Evolutionary conservation across 2,329 filamentous ascomycete species (phyloP), one percentile per base, ranked within the genome.

Genomic region (Alternaria atra): DNA sequence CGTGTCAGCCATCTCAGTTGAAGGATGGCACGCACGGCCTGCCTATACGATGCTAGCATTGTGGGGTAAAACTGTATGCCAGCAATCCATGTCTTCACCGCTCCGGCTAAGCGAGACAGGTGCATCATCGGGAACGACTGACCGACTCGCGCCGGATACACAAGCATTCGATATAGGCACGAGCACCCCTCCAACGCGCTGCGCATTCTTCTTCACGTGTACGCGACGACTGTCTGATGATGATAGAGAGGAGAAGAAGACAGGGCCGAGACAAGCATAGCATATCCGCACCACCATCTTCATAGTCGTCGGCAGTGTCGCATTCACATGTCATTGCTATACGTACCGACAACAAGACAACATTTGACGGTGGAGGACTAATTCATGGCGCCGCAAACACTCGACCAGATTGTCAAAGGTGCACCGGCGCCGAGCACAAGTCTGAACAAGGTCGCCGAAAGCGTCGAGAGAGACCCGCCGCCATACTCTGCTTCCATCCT

Each of bases 401-500:
- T 97, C 75, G 94, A 97, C 82, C 93, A 93, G 73, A 87, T 97
- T 73, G 92, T 98, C 82, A 98, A 97, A 82, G 94, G 94, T 73
- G 90, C 92, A 51, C 91, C 93, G 60, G 83, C 88, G 60, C 86
- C 90, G 57, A 85, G 87, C 69, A 84, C 87, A 15, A 78, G 37
- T 12, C 48, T 63, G 20, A 47, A 44, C 37, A 60, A 52, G 52
- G 52, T 63, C 6, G 63, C 60, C 15, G 52, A 60, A 23, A 63
- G 60, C 44, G 35, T 60, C 7, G 40, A 63, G 13, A 30, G 53
- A 40, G 44, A 57, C 32, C 54, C 58, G 15, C 77, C 55, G 62
- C 62, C 55, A 43, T 68, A 48, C 52, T 64, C 63, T 30, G 55
- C 46, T 54, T 64, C 61, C 23, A 64, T 64, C 25, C 60, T 68